Evolutionary conservation across 2,329 filamentous ascomycete genomes (phyloP).

Genomic region (Arthrobotrys sphaeroides): DNA sequence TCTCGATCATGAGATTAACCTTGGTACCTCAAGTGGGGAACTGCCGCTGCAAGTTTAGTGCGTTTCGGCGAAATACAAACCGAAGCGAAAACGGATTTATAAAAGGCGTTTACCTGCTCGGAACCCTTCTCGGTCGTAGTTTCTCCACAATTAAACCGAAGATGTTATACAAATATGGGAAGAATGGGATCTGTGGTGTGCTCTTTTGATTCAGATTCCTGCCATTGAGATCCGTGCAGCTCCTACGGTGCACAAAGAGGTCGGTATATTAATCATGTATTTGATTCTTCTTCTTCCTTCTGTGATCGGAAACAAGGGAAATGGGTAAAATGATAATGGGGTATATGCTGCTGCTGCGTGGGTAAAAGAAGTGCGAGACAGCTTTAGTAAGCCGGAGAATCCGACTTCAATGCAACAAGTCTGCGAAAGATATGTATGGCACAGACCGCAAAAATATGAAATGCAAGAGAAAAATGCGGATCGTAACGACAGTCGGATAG

Average conservation of each 20-base stretch:
- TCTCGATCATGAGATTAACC: conserved; percentile 29
- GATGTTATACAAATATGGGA: conserved; percentile 30
- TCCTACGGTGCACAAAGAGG: background rate
- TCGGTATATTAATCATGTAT: conserved; percentile 4
- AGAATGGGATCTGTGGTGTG: background rate
- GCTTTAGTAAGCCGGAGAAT: background rate
- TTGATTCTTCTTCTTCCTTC: background rate
- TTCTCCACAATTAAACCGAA: conserved; percentile 53
- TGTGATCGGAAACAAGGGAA: background rate
- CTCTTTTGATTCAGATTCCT: background rate
- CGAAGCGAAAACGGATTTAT: conserved; percentile 28
- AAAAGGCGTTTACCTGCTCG: background rate
- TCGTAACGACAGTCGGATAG: conserved; percentile 14
- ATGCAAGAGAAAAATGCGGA: background rate
- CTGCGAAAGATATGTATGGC: background rate
- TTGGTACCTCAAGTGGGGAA: background rate
- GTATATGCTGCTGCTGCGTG: conserved; percentile 16
- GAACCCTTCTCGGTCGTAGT: conserved; percentile 48
- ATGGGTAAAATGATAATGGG: conserved; percentile 21
- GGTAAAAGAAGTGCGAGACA: background rate
- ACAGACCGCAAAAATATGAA: conserved; percentile 13
- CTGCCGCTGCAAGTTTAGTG: conserved; percentile 18
- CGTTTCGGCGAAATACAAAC: conserved; percentile 37
- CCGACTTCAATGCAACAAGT: background rate
- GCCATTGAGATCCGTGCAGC: background rate